These are phyloP conservation scores for Mortierella sp. DNA, from an alignment of 371 early-diverging fungal species.

Conservation along the genomic window DNA sequence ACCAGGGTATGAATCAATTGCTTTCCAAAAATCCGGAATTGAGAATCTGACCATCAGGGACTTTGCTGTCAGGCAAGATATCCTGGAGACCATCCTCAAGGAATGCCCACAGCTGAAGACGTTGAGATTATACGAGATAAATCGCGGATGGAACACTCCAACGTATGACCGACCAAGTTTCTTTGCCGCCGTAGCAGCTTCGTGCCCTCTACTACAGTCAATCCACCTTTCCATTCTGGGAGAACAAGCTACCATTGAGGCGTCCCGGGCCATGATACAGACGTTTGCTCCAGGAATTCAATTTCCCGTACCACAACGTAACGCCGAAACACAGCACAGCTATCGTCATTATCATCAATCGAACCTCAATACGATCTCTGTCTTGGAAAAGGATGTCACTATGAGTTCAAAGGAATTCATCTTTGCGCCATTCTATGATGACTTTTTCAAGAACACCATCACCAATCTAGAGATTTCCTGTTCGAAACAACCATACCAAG, in stretches of 20 bases:
- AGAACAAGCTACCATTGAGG: background rate
- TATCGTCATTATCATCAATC: too few relatives aligned
- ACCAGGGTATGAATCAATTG: too few relatives aligned
- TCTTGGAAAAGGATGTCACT: background rate
- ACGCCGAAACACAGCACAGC: background rate
- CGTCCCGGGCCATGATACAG: background rate
- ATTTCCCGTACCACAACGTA: background rate
- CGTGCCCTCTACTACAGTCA: conserved; percentile 6
- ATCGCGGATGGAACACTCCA: background rate
- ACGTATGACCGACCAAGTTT: background rate
- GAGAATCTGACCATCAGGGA: conserved; percentile 13
- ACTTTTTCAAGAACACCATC: background rate
- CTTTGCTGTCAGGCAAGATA: background rate
- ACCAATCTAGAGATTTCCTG: conserved; percentile 13
- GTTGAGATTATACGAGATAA: conserved; percentile 1
- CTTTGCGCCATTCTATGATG: background rate
- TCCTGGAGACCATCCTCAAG: too few relatives aligned
- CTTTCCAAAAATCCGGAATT: background rate
- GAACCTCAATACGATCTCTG: background rate
- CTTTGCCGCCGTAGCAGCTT: background rate
- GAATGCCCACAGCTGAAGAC: conserved; percentile 4
- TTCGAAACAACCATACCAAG: background rate
- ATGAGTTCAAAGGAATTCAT: background rate
- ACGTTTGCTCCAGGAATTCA: background rate
- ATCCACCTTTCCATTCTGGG: conserved; percentile 15